Evolutionary conservation across 1,139 yeast genomes (phyloP).

Genomic region (Candida albicans): DNA sequence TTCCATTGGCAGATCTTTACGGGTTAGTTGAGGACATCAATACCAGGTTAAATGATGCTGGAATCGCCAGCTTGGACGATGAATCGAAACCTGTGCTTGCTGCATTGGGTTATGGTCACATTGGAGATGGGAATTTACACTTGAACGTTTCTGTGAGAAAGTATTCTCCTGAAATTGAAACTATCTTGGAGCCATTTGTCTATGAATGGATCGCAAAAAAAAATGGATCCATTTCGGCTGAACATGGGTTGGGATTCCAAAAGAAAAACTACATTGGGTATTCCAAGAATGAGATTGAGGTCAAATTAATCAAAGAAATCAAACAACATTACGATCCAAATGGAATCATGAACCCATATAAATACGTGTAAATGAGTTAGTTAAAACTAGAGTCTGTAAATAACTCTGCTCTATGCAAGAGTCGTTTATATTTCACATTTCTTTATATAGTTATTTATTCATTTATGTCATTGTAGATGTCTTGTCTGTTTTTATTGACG

Average conservation of each 20-base stretch:
- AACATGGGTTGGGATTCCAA: slow-evolving; percentile 96
- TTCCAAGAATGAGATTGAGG: slow-evolving; percentile 70
- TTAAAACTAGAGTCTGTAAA: too few relatives aligned
- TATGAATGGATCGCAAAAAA: slow-evolving; percentile 80
- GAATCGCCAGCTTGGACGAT: slow-evolving; percentile 65
- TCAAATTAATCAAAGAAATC: slow-evolving; percentile 70
- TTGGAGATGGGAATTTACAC: slow-evolving; percentile 95
- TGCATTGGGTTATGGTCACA: slow-evolving; percentile 93
- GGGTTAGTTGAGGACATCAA: slow-evolving; percentile 76
- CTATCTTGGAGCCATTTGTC: slow-evolving; percentile 84
- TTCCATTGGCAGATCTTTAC: slow-evolving; percentile 79
- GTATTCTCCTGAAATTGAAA: slow-evolving; percentile 75
- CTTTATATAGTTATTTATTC: too few relatives aligned
- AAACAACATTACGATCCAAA: slow-evolving; percentile 87
- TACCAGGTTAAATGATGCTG: slow-evolving; percentile 53
- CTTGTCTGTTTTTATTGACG: too few relatives aligned
- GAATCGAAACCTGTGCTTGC: slow-evolving; percentile 72
- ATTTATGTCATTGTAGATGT: too few relatives aligned
- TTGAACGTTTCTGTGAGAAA: slow-evolving; percentile 87
- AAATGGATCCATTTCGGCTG: slow-evolving; percentile 91
- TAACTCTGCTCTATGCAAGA: too few relatives aligned
- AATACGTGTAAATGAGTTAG: slow-evolving; percentile 50
- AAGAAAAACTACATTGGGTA: slow-evolving; percentile 86
- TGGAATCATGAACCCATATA: slow-evolving; percentile 89
- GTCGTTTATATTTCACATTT: not conserved